Evolutionary conservation across 176 grass and related monocot species (phyloP).

Genomic region (Aegilops speltoides): DNA sequence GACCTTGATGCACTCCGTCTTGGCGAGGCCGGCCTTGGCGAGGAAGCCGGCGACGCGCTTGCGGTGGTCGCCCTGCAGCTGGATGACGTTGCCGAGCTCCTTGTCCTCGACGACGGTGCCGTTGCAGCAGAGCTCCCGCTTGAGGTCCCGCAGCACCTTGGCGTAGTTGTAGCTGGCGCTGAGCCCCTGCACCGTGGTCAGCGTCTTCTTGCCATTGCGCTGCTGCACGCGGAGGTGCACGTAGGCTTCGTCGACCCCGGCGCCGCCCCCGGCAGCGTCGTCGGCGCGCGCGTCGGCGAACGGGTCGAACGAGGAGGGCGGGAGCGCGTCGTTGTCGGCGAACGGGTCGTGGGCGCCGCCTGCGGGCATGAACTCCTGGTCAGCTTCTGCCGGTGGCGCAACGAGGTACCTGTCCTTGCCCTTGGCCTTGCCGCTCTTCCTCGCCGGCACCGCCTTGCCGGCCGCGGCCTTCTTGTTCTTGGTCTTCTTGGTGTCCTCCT

Average conservation of each 20-base stretch:
- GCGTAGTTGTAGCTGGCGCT: background rate
- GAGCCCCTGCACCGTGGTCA: slow-evolving; percentile 17
- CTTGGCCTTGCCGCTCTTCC: background rate
- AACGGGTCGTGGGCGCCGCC: background rate
- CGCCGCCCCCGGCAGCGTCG: background rate
- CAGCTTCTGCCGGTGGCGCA: background rate
- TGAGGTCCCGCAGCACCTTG: slow-evolving; percentile 6
- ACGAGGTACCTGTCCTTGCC: background rate
- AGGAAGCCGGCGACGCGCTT: background rate
- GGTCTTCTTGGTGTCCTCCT: background rate
- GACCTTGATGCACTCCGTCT: slow-evolving; percentile 14
- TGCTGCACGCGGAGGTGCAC: slow-evolving; percentile 45
- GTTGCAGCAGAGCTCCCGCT: slow-evolving; percentile 10
- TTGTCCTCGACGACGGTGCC: background rate
- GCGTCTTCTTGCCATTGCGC: slow-evolving; percentile 11
- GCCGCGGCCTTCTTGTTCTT: background rate
- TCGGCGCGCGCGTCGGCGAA: slow-evolving; percentile 60
- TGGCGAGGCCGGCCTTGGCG: background rate
- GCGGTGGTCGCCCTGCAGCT: slow-evolving; percentile 17
- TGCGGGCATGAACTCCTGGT: slow-evolving; percentile 40
- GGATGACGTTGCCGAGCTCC: slow-evolving; percentile 12
- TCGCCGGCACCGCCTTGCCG: background rate
- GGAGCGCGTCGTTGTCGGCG: background rate
- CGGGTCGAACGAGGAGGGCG: slow-evolving; percentile 51
- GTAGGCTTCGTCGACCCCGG: slow-evolving; percentile 16